A percentile compares a stretch with the other conserved stretches of the same genome.
These are phyloP conservation scores for Durusdinium trenchii DNA, from an alignment of 73 alveolate species.

Conservation along the genomic window DNA sequence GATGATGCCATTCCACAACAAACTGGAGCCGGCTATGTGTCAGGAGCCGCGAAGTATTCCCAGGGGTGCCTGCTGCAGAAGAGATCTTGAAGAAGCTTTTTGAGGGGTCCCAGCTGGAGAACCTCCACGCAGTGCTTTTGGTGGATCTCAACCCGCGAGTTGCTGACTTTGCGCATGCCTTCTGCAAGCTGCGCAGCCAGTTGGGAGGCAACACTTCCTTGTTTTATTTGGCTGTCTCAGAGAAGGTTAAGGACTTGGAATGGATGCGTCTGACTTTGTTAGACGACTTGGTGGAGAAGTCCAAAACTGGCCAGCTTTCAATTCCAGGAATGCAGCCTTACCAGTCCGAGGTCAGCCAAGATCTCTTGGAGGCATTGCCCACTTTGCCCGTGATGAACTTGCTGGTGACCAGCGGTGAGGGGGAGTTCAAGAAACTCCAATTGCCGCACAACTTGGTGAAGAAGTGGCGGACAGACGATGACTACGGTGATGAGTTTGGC, in stretches of 20 bases:
- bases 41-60: not conserved
- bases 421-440: not conserved
- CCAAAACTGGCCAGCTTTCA: not conserved
- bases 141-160: not conserved
- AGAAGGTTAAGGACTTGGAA: not conserved
- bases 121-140: not conserved
- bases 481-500: not conserved
- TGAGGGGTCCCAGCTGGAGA: not conserved
- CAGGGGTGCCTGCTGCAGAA: conserved; percentile 1
- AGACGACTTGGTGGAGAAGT: not conserved
- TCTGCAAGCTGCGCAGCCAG: not conserved
- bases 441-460: not conserved
- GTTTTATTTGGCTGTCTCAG: not conserved
- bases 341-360: not conserved
- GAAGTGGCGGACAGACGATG: conserved; percentile 25
- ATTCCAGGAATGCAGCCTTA: conserved; percentile 15
- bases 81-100: conserved; percentile 10
- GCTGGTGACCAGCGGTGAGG: not conserved
- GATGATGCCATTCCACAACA: not conserved
- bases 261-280: conserved; percentile 20
- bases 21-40: not conserved
- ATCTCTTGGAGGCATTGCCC: conserved; percentile 3
- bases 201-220: not conserved
- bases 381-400: not conserved
- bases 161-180: not conserved